Percentiles rank a stretch among this genome's conserved stretches.
These are phyloP conservation scores for Vitis hybrid DNA, from an alignment of 177 flowering plant species.

Conservation along the genomic window DNA sequence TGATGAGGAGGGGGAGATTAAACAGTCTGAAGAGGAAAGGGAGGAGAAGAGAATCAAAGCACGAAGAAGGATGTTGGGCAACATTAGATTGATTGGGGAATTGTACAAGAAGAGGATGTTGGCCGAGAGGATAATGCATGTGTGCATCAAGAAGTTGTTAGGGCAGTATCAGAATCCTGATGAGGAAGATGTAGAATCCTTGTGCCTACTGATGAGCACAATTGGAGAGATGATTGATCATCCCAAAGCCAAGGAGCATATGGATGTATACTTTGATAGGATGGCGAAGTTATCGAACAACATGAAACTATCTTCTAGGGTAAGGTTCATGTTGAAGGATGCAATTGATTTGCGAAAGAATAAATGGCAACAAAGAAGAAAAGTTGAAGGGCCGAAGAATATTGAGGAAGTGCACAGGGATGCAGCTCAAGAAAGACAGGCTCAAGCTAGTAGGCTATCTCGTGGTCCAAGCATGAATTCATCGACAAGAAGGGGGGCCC, in stretches of 20 bases:
- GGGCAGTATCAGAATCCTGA: slow-evolving; percentile 80
- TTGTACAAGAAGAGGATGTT: slow-evolving; percentile 91
- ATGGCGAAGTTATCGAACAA: slow-evolving; percentile 69
- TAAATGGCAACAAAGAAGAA: slow-evolving; percentile 94
- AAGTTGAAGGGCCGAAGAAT: slow-evolving; percentile 97
- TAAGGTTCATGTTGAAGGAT: slow-evolving; percentile 94
- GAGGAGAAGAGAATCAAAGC: slow-evolving; percentile 78
- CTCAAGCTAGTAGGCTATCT: no score
- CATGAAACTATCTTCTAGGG: slow-evolving; percentile 79
- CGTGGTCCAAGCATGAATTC: no score
- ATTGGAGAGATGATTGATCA: slow-evolving; percentile 94
- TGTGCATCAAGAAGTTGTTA: slow-evolving; percentile 81
- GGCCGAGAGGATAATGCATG: slow-evolving; percentile 97
- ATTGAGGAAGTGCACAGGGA: slow-evolving; percentile 98
- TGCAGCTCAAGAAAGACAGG: slow-evolving; percentile 54
- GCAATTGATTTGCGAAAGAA: slow-evolving; percentile 89
- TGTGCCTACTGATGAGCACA: slow-evolving; percentile 97
- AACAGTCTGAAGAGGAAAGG: slow-evolving; percentile 72
- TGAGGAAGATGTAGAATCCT: slow-evolving; percentile 90
- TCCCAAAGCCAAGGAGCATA: slow-evolving; percentile 69
- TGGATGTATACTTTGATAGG: slow-evolving; percentile 83
- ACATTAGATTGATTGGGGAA: slow-evolving; percentile 92
- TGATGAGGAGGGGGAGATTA: slow-evolving; percentile 76
- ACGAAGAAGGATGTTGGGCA: slow-evolving; percentile 93
- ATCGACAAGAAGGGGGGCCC: no score